Evolutionary conservation across 805 yeast genomes (phyloP).

Genomic region (Candida morakotiae): DNA sequence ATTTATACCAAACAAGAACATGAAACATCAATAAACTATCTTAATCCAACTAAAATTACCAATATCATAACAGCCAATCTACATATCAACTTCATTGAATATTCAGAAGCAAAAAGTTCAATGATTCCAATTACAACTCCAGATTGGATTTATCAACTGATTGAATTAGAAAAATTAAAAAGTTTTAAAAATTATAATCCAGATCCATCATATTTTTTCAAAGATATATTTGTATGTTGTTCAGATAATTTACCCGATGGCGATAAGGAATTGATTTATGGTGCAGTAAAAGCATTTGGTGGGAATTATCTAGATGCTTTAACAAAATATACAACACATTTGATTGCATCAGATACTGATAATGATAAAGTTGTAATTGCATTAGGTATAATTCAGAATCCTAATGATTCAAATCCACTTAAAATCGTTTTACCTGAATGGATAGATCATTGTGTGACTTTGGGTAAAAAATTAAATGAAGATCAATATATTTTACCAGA

Average conservation of each 20-base stretch:
- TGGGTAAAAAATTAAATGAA: conserved; percentile 49
- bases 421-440: conserved; percentile 73
- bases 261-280: conserved; percentile 64
- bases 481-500: conserved; percentile 46
- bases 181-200: conserved; percentile 67
- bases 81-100: conserved; percentile 47
- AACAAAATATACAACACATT: conserved; percentile 74
- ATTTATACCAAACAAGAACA: conserved; percentile 12
- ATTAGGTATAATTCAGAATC: conserved; percentile 23
- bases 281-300: conserved; percentile 70
- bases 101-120: conserved; percentile 39
- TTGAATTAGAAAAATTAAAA: conserved; percentile 34
- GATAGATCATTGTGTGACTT: conserved; percentile 67
- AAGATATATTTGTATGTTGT: conserved; percentile 56
- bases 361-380: conserved; percentile 61
- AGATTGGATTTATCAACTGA: conserved; percentile 55
- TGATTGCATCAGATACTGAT: conserved; percentile 51
- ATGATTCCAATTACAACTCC: conserved; percentile 66
- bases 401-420: conserved; percentile 21
- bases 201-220: conserved; percentile 61
- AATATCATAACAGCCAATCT: conserved; percentile 50
- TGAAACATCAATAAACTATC: conserved; percentile 9
- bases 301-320: conserved; percentile 65
- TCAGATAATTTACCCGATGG: conserved; percentile 52
- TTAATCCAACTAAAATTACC: conserved; percentile 17